Percentiles rank a stretch among this genome's conserved stretches.
Evolutionary conservation across 164 flowering plant genomes (phyloP).

Genomic region (Paratinospora sagittata): DNA sequence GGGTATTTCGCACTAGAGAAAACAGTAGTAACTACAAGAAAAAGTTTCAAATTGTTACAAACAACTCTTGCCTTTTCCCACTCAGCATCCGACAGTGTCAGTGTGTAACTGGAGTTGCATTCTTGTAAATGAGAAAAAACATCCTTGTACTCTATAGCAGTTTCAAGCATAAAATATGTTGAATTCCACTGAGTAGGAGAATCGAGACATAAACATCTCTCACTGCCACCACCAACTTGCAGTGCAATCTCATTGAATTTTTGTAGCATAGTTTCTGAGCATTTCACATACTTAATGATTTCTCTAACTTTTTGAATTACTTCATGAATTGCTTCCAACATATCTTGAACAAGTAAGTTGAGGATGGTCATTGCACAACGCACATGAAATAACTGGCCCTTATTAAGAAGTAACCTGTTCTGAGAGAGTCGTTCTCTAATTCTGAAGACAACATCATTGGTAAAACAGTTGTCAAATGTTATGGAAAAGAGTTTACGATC

Average conservation of each 20-base stretch:
- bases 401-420: conserved; percentile 35
- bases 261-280: conserved; percentile 41
- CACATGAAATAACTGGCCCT: conserved; percentile 52
- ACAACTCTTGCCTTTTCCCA: conserved; percentile 55
- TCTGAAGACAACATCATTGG: conserved; percentile 35
- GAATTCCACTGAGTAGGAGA: conserved; percentile 47
- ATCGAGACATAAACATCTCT: conserved; percentile 46
- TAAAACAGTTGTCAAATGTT: conserved; percentile 49
- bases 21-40: conserved; percentile 42
- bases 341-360: conserved; percentile 49
- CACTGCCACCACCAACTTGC: conserved; percentile 30
- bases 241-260: conserved; percentile 53
- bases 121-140: conserved; percentile 45
- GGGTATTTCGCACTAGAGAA: conserved; percentile 38
- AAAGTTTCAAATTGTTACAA: conserved; percentile 42
- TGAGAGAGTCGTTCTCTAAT: conserved; percentile 51
- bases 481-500: conserved; percentile 57
- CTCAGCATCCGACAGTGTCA: conserved; percentile 42
- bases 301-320: conserved; percentile 51
- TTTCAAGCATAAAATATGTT: conserved; percentile 58
- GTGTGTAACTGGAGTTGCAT: conserved; percentile 34
- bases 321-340: conserved; percentile 37
- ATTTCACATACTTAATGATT: conserved; percentile 45
- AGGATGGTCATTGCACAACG: conserved; percentile 47
- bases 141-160: conserved; percentile 40